Evolutionary conservation across 2,329 filamentous ascomycete species (phyloP), one percentile per base, ranked within the genome.

Genomic region (Alternaria sp.): DNA sequence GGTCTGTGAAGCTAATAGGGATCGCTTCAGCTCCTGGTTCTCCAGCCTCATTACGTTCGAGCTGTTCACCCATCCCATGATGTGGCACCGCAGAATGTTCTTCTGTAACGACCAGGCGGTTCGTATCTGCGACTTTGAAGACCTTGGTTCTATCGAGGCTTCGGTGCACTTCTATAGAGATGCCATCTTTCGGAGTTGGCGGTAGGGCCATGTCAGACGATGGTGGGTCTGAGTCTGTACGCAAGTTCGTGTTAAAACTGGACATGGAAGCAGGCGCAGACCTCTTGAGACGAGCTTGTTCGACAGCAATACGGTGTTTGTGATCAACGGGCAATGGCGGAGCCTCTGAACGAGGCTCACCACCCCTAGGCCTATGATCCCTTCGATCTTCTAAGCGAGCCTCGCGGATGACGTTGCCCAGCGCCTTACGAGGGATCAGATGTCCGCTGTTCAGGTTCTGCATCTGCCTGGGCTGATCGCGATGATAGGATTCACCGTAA

Each of bases 131-230:
- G 56, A 74, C 74, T 36, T 73, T 75, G n/a, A 78, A 70, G 54
- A 68, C 38, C 14, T 63, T 32, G 11, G 56, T 68, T 32, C 57
- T 63, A 40, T 65, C 63, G 12, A 62, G 57, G 43, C 62, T 65
- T n/a, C 68, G 45, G 22, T 70, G 56, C 6, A 77, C 77, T 57
- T 79, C 76, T 44, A 80, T 72, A 10, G 76, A 71, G 16, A 67
- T 72, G 14, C 71, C 66, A 60, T 81, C 77, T 50, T 74, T 77
- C 0, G 82, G 81, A 8, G 82, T 83, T 25, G 79, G 76, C 18
- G 81, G 81, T 2, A 78, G 80, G 36, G 79, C 75, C 44, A 79
- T 75, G 59, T 83, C 81, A 2, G 81, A 83, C 1, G 81, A 83
- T 14, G 79, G 79, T 6, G 75, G 71, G 14, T 81, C 78, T 1